Percentiles rank a stretch among this genome's conserved stretches.
Conservation (phyloP, 208 protist species). For the Wallacemonas sp. region DNA sequence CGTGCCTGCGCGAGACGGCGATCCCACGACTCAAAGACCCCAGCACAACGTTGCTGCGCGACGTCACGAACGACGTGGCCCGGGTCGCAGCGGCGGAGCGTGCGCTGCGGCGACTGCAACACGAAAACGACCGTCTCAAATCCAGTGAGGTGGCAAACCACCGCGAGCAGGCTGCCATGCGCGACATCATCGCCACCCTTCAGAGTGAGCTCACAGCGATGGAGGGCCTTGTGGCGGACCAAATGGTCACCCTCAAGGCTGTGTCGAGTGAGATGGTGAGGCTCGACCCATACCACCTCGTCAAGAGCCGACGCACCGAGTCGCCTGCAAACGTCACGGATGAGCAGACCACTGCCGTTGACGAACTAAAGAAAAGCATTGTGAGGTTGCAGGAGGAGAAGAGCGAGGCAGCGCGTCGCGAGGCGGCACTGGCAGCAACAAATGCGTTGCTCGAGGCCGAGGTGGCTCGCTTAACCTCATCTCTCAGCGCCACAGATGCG, state of each 20-base stretch:
- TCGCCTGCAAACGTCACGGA: not conserved
- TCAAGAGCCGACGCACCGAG: conserved; percentile 31
- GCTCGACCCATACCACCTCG: conserved; percentile 54
- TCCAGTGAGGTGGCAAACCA: conserved; percentile 25
- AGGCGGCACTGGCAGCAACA: not conserved
- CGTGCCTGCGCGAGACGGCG: not conserved
- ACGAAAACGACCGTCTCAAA: conserved; percentile 60
- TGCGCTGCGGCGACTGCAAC: conserved; percentile 40
- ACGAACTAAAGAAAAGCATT: not conserved
- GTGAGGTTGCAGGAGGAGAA: not conserved
- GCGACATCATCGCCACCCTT: conserved; percentile 44
- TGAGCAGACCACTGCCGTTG: not conserved
- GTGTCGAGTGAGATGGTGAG: conserved; percentile 50
- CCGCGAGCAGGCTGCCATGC: conserved; percentile 31
- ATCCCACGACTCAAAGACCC: conserved; percentile 8
- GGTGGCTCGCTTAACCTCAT: not conserved
- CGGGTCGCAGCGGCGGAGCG: conserved; percentile 45
- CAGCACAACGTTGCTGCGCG: not conserved
- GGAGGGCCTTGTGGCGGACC: conserved; percentile 46
- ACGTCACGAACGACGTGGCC: conserved; percentile 6
- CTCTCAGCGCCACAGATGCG: too few species aligned
- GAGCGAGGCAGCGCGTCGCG: not conserved
- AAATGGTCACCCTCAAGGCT: conserved; percentile 53
- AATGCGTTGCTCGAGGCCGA: conserved; percentile 1
- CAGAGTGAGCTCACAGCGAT: conserved; percentile 58